Percentiles rank a stretch among this genome's conserved stretches.
These are phyloP conservation scores for Backusella circina DNA, from an alignment of 192 early-diverging fungal species.

Conservation along the genomic window DNA sequence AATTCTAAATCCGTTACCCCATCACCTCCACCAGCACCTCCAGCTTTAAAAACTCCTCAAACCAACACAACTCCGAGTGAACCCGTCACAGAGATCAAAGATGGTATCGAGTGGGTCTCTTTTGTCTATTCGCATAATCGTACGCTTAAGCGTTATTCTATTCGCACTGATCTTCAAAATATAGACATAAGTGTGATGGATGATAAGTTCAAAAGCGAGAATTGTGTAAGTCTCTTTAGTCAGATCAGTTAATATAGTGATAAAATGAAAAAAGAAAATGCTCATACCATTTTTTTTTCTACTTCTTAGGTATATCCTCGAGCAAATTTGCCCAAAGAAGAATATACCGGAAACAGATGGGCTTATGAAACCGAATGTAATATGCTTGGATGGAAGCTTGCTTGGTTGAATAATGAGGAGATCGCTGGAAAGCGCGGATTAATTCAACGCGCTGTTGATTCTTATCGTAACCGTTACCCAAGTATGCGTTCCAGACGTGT, in stretches of 20 bases:
- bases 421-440: slow-evolving; percentile 70
- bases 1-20: background rate
- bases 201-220: slow-evolving; percentile 60
- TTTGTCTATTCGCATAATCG: slow-evolving; percentile 73
- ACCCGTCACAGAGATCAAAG: slow-evolving; percentile 30
- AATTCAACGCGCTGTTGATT: slow-evolving; percentile 83
- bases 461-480: slow-evolving; percentile 66
- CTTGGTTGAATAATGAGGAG: slow-evolving; percentile 67
- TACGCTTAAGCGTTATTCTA: slow-evolving; percentile 53
- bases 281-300: background rate
- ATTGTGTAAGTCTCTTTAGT: slow-evolving; percentile 59
- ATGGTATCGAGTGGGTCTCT: slow-evolving; percentile 63
- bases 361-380: slow-evolving; percentile 86
- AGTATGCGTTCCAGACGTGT: slow-evolving; percentile 75
- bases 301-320: slow-evolving; percentile 58
- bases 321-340: slow-evolving; percentile 59
- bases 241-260: background rate
- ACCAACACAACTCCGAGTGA: slow-evolving; percentile 15
- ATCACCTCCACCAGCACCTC: background rate
- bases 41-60: slow-evolving; percentile 5
- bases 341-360: slow-evolving; percentile 80
- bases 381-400: slow-evolving; percentile 78
- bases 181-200: slow-evolving; percentile 44
- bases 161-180: slow-evolving; percentile 72
- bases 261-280: background rate